Evolutionary conservation across 192 early-diverging fungal species (phyloP).

Genomic region (Backusella westeae): DNA sequence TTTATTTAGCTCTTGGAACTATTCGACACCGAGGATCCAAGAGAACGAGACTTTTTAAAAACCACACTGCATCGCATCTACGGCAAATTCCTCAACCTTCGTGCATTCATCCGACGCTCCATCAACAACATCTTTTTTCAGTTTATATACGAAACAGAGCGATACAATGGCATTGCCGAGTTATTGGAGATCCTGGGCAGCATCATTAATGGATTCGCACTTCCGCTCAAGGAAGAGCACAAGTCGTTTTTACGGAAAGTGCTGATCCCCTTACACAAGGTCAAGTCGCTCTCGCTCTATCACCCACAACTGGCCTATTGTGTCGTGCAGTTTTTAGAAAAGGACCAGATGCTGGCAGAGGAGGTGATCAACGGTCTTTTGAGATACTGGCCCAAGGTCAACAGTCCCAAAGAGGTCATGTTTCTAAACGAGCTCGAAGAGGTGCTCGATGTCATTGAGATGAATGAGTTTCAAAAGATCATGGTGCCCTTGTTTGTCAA

Average conservation of each 20-base stretch:
- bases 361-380: slow-evolving; percentile 86
- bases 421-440: slow-evolving; percentile 98
- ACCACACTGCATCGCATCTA: slow-evolving; percentile 98
- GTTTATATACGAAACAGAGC: slow-evolving; percentile 95
- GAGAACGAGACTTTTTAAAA: slow-evolving; percentile 98
- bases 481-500: slow-evolving; percentile 91
- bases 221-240: slow-evolving; percentile 98
- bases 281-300: slow-evolving; percentile 89
- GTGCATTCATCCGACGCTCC: slow-evolving; percentile 95
- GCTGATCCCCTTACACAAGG: slow-evolving; percentile 94
- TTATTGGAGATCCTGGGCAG: slow-evolving; percentile 87
- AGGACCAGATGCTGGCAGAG: slow-evolving; percentile 89
- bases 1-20: slow-evolving; percentile 87
- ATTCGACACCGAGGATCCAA: slow-evolving; percentile 97
- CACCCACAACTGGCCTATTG: slow-evolving; percentile 98
- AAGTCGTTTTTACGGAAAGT: slow-evolving; percentile 92
- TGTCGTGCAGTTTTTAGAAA: slow-evolving; percentile 97
- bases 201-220: slow-evolving; percentile 99
- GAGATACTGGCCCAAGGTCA: slow-evolving; percentile 98
- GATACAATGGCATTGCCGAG: slow-evolving; percentile 98
- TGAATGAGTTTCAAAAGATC: slow-evolving; percentile 84
- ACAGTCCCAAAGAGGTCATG: slow-evolving; percentile 99
- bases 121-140: slow-evolving; percentile 99
- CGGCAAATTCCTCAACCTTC: slow-evolving; percentile 95
- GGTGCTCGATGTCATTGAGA: slow-evolving; percentile 94